These are phyloP conservation scores for Cryptococcus floricola DNA, from an alignment of 1,284 basidiomycete species.

Conservation along the genomic window DNA sequence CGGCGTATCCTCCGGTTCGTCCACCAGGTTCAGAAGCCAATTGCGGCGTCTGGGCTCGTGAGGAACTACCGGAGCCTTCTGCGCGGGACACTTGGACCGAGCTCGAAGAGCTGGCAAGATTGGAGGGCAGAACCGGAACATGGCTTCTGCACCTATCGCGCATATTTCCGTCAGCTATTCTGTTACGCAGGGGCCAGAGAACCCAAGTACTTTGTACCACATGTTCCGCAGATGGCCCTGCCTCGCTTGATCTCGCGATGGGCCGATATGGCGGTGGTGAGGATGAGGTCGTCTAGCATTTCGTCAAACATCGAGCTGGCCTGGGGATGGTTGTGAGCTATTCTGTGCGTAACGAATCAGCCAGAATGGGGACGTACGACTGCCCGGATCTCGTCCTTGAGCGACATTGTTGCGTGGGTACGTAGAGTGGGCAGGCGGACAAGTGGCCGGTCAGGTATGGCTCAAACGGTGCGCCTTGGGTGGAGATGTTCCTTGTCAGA, in stretches of 20 bases:
- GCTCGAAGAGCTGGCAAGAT: background rate
- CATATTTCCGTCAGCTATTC: background rate
- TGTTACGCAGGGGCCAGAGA: background rate
- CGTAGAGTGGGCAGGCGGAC: no score
- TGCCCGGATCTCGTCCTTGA: no score
- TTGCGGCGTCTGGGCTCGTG: background rate
- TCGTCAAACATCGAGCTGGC: constrained; percentile 27
- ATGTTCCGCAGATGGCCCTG: constrained; percentile 33
- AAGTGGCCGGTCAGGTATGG: no score
- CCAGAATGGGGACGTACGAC: no score
- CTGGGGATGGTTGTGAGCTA: no score
- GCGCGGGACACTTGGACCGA: constrained; percentile 7
- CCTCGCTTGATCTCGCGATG: constrained; percentile 44
- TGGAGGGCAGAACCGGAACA: constrained; percentile 6
- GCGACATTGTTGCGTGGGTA: no score
- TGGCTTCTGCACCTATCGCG: constrained; percentile 16
- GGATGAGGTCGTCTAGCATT: constrained; percentile 34
- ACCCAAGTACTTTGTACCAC: constrained; percentile 34
- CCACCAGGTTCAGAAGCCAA: background rate
- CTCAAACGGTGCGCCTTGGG: background rate
- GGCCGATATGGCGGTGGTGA: constrained; percentile 34
- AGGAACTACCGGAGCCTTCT: background rate
- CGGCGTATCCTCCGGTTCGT: constrained; percentile 28
- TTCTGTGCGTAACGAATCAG: no score
- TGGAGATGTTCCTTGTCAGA: background rate